Conservation (phyloP, 805 yeast species). For the Saturnispora diversa region DNA sequence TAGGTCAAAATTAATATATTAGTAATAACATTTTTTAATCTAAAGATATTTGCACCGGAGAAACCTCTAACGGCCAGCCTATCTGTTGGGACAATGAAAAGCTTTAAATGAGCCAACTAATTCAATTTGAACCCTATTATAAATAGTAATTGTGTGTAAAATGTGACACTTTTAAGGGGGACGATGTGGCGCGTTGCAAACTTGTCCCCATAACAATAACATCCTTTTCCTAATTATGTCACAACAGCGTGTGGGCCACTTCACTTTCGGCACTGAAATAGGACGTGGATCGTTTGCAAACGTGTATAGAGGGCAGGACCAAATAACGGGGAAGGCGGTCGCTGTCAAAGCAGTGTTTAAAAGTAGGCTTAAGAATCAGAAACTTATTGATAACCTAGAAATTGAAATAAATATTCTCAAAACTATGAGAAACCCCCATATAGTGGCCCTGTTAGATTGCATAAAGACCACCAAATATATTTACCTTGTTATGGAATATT, state of each 20-base stretch:
- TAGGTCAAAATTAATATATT: too few species aligned
- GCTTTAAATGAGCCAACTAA: too few species aligned
- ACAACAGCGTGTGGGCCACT: slow-evolving; percentile 9
- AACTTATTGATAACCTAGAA: slow-evolving; percentile 82
- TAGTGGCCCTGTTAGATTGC: slow-evolving; percentile 80
- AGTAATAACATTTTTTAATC: too few species aligned
- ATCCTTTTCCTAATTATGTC: not conserved
- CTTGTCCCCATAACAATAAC: slow-evolving; percentile 8
- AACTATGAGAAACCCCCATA: slow-evolving; percentile 85
- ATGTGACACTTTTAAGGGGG: too few species aligned
- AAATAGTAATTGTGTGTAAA: too few species aligned
- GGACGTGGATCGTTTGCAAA: slow-evolving; percentile 96
- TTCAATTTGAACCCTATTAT: too few species aligned
- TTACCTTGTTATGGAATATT: slow-evolving; percentile 92
- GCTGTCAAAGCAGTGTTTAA: slow-evolving; percentile 87
- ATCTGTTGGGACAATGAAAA: too few species aligned
- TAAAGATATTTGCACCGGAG: too few species aligned
- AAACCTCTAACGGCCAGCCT: too few species aligned
- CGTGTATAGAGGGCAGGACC: slow-evolving; percentile 76
- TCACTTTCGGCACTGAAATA: slow-evolving; percentile 42
- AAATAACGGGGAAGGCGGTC: slow-evolving; percentile 49
- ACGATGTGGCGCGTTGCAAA: slow-evolving; percentile 1
- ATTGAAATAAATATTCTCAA: slow-evolving; percentile 86
- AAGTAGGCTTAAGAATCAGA: slow-evolving; percentile 74
- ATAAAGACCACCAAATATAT: slow-evolving; percentile 68